Evolutionary conservation across 2,329 filamentous ascomycete species (phyloP).

Genomic region (Teratosphaeria destructans): DNA sequence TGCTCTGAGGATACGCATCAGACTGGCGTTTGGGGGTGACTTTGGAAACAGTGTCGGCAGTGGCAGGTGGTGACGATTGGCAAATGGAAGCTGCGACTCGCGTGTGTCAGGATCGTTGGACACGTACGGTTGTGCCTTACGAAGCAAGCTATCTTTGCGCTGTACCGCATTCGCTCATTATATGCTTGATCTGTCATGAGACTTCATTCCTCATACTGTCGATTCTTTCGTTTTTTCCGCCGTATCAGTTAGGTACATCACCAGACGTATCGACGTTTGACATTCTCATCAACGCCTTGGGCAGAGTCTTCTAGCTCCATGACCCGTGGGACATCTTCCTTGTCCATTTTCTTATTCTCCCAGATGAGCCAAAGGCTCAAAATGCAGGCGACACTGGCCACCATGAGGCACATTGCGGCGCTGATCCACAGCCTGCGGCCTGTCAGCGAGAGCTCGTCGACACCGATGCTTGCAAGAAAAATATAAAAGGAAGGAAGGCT

Average conservation of each 20-base stretch:
- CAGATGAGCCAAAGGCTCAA: constrained; percentile 45
- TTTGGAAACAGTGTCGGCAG: background rate
- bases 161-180: background rate
- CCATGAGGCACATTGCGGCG: constrained; percentile 52
- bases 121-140: background rate
- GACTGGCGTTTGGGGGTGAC: background rate
- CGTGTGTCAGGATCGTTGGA: background rate
- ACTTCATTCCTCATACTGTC: background rate
- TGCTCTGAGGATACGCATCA: background rate
- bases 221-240: background rate
- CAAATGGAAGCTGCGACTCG: background rate
- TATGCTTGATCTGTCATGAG: background rate
- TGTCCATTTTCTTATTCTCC: constrained; percentile 52
- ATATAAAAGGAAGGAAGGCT: background rate
- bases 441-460: background rate
- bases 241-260: background rate
- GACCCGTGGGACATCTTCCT: constrained; percentile 24
- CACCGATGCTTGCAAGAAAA: background rate
- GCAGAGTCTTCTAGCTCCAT: constrained; percentile 13
- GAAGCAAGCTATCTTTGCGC: background rate
- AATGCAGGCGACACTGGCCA: constrained; percentile 42
- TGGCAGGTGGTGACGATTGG: background rate
- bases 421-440: constrained; percentile 44
- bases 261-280: constrained; percentile 14
- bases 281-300: constrained; percentile 1